Evolutionary conservation across 2,329 filamentous ascomycete genomes (phyloP).

Genomic region (Ramularia collo-cygni): DNA sequence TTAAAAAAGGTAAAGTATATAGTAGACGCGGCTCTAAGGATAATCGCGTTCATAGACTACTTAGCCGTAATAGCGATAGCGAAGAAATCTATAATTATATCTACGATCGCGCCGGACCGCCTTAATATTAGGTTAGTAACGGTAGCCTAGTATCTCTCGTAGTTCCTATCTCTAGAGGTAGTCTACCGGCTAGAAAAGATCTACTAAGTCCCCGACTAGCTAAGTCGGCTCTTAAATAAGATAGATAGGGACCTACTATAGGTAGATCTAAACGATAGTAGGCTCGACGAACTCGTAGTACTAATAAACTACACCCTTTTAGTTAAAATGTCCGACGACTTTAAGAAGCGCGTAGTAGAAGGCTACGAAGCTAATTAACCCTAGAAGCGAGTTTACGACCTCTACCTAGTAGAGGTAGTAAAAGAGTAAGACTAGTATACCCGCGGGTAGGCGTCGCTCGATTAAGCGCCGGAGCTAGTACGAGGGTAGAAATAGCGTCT

Average conservation of each 20-base stretch:
- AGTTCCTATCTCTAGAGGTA: constrained; percentile 1
- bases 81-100: constrained; percentile 1
- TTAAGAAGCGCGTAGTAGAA: neutral
- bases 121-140: neutral
- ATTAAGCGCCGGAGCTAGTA: too few species aligned
- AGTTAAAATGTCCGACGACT: neutral
- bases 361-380: neutral
- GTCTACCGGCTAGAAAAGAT: constrained; percentile 1
- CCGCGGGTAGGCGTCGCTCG: too few species aligned
- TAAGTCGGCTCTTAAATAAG: constrained; percentile 1
- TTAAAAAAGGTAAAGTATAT: constrained; percentile 2
- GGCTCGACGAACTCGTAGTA: neutral
- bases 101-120: neutral
- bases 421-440: neutral
- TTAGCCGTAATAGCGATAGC: neutral
- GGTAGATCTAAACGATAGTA: constrained; percentile 2
- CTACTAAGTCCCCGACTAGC: neutral
- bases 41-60: constrained; percentile 2
- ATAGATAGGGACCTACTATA: neutral
- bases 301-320: neutral
- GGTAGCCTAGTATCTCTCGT: neutral
- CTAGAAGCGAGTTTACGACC: neutral
- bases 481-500: too few species aligned
- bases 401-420: neutral
- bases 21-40: neutral